Base-by-base conservation (phyloP, 163 green algal genomes). In the Trebouxia gelatinosa region DNA sequence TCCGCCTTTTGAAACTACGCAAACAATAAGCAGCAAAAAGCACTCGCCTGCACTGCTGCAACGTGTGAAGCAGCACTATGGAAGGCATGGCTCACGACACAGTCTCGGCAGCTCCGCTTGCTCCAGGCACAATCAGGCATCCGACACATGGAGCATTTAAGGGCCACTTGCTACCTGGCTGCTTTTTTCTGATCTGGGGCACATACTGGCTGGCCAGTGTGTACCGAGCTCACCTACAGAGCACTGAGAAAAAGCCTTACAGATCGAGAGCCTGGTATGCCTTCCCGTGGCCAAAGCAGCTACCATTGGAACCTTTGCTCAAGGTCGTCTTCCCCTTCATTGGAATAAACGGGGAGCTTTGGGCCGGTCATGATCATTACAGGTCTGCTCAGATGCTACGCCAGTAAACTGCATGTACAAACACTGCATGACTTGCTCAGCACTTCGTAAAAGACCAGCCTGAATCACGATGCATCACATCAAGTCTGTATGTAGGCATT, bases 101-200 rank as follows among this genome's bases (percentile, higher is more conserved):
- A 35, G 64, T 17, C 13, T 17, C n/a, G 2, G 34, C 29, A 28
- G 57, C 57, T 35, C 11, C 74, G 19, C 28, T 67, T 13, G 34
- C 74, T 17, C 74, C 74, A 5, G 75, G 75, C 21, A 75, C 28
- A 19, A 75, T 74, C 1, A 29, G 43, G 29, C 38, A 85, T 34
- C 89, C 89, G n/a, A 79, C 61, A 1, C 87, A 92, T 35, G 88
- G 88, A 26, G 83, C 78, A 1, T 92, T 83, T 39, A 28, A 82
- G 6, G 88, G 88, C 0, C 88, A 92, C 62, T 57, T 91, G 19
- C 74, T 92, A 2, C 87, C 88, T 9, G 88, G 88, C 9, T 76
- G 65, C 29, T 92, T 92, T 74, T 92, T 92, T 74, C 0, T 92
- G n/a, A 72, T 83, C n/a, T 92, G 85, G 88, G 85, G 81, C 75